Conservation (phyloP, 305 asterid genomes). For the Fraxinus velutina region DNA sequence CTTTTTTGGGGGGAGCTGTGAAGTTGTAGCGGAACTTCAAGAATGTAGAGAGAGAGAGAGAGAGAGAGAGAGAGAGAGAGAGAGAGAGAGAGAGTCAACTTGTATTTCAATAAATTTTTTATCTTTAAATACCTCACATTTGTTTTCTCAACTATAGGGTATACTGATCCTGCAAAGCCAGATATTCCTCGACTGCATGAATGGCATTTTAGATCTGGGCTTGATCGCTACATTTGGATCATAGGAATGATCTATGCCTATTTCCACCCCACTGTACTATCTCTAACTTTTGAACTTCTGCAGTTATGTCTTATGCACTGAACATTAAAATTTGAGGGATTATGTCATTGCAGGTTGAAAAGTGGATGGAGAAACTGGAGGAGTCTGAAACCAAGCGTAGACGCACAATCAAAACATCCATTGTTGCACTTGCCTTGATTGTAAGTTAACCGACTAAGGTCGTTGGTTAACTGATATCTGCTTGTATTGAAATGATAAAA, state of each 20-base stretch:
- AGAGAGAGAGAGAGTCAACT: not conserved
- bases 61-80: not conserved
- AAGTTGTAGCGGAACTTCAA: not conserved
- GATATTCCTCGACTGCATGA: slow-evolving; percentile 85
- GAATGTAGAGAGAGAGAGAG: not conserved
- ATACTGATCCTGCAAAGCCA: slow-evolving; percentile 85
- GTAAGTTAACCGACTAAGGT: slow-evolving; percentile 36
- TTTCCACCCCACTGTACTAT: slow-evolving; percentile 67
- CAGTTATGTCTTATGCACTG: slow-evolving; percentile 6
- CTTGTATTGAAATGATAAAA: not conserved
- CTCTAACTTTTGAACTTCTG: not conserved
- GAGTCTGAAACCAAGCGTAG: slow-evolving; percentile 69
- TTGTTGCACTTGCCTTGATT: slow-evolving; percentile 46
- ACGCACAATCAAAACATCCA: slow-evolving; percentile 51
- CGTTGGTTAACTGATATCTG: not conserved
- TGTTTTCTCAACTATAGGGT: slow-evolving; percentile 48
- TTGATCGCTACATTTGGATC: slow-evolving; percentile 96
- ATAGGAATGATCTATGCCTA: slow-evolving; percentile 95
- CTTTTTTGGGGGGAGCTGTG: not conserved
- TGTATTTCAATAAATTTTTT: not conserved
- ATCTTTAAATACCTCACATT: slow-evolving; percentile 1
- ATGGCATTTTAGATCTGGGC: slow-evolving; percentile 98
- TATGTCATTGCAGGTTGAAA: slow-evolving; percentile 58
- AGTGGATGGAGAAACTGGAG: slow-evolving; percentile 91
- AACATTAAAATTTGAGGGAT: slow-evolving; percentile 17